Evolutionary conservation across 805 yeast genomes (phyloP).

Genomic region (Cyberlindnera xylosilytica): DNA sequence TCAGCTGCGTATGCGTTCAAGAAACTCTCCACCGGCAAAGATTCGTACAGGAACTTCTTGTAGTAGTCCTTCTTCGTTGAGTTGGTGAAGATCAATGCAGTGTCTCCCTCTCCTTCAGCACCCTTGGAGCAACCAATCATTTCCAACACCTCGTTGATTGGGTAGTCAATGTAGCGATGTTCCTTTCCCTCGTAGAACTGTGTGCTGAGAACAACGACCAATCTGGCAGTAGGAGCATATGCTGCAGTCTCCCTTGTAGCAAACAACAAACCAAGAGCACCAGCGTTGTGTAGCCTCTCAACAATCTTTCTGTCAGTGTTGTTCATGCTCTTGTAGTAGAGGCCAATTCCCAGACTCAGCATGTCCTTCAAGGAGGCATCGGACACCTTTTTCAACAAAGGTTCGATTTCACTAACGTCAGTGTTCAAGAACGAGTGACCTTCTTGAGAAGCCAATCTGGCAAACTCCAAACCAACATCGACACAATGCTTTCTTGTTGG

Average conservation of each 20-base stretch:
- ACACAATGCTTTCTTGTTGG: constrained; percentile 53
- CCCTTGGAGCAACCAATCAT: constrained; percentile 51
- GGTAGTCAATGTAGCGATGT: constrained; percentile 65
- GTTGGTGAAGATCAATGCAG: constrained; percentile 56
- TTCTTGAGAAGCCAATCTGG: constrained; percentile 36
- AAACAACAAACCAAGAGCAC: constrained; percentile 53
- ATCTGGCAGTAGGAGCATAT: constrained; percentile 47
- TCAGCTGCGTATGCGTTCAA: constrained; percentile 60
- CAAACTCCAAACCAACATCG: constrained; percentile 46
- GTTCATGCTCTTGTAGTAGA: constrained; percentile 56
- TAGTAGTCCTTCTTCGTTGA: constrained; percentile 57
- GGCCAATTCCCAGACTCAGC: constrained; percentile 61
- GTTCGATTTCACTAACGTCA: constrained; percentile 36
- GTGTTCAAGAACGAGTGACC: constrained; percentile 38
- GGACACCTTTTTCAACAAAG: constrained; percentile 39
- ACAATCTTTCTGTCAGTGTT: constrained; percentile 51
- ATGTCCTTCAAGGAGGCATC: constrained; percentile 46
- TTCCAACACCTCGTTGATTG: constrained; percentile 59
- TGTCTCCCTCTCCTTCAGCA: constrained; percentile 32
- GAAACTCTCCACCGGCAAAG: constrained; percentile 83
- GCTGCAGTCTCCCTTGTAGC: constrained; percentile 56
- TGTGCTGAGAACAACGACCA: constrained; percentile 68
- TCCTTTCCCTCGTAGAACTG: constrained; percentile 70
- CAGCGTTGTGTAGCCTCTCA: constrained; percentile 47
- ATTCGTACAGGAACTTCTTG: constrained; percentile 64